Evolutionary conservation across 441 rosid species (phyloP), one percentile per base, ranked within the genome.

Genomic region (Flueggea neowawraea): DNA sequence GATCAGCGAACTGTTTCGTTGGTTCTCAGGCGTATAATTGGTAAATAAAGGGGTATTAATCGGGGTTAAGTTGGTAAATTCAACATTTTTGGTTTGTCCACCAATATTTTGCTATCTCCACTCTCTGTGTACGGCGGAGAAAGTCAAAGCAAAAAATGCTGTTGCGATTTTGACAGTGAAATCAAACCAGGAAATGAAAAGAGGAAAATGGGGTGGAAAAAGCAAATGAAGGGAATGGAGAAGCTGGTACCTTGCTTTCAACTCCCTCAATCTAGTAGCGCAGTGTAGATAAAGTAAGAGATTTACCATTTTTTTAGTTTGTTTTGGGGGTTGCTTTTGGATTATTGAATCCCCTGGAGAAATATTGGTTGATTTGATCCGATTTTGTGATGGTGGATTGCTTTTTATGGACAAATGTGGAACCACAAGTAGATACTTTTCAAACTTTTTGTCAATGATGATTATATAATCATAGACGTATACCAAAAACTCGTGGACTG

Each of bases 1-100:
- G 73, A 90, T 89, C 53, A 88, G 86, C 55, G 98, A 94, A 64
- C 65, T 87, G 58, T 94, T 94, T 71, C 86, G 96, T 54, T 94
- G 98, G 97, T 72, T 87, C 44, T 94, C 98, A 33, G 97, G 90
- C 66, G 85, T 87, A 70, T 92, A 70, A 89, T 4, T 6, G 39
- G 61, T 56, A 69, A 61, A 66, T 33, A 71, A 0, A 6, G 5
- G 3, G 28, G 2, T 14, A 28, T 15, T 10, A 4, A n/a, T 16
- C 44, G 66, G 50, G 12, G 31, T 11, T 43, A 43, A 43, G 28
- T 22, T 43, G 45, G 45, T 43, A 43, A 31, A 9, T 47, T 2
- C 57, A n/a, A 6, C 45, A 43, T 13, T 55, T 12, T 11, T 13
- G 32, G 10, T 17, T 31, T 33, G 43, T 14, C 9, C 28, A 48